phyloP scores from a whole-genome alignment of 768 basidiomycete species.

The Inosperma sp. region DNA sequence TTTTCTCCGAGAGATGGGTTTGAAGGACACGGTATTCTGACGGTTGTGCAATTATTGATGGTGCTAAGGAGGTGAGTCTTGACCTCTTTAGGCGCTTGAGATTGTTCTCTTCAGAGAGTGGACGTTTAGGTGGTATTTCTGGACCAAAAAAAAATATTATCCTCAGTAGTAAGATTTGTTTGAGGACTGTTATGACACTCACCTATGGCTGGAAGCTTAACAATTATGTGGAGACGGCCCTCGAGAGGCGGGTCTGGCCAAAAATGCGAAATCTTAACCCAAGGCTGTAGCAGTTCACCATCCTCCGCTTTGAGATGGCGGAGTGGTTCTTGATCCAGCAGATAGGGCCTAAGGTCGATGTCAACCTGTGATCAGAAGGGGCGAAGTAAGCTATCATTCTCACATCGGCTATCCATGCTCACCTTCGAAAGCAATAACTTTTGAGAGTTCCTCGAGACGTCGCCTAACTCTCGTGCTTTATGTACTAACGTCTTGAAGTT shows the following conservation, averaged over 20 bases:
- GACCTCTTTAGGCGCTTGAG: neutral
- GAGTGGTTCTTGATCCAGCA: neutral
- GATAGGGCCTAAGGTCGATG: neutral
- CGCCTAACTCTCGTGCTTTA: neutral
- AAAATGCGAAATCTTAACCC: neutral
- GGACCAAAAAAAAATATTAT: neutral
- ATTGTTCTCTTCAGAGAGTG: neutral
- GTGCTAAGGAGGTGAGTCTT: neutral
- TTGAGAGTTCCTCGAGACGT: neutral
- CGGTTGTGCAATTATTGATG: neutral
- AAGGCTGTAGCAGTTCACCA: neutral
- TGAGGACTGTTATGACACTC: neutral
- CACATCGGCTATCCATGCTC: neutral
- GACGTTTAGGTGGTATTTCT: constrained; percentile 1
- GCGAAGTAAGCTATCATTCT: neutral
- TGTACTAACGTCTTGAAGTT: neutral
- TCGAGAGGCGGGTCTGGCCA: neutral
- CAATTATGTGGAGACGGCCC: constrained; percentile 1
- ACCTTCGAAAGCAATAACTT: neutral
- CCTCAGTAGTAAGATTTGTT: neutral
- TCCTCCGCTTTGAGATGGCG: neutral
- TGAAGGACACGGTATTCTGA: constrained; percentile 1
- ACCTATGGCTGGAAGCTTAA: constrained; percentile 2
- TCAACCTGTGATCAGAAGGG: constrained; percentile 1
- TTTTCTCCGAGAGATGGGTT: constrained; percentile 11